Evolutionary conservation across 2,329 filamentous ascomycete species (phyloP), one percentile per base, ranked within the genome.

Genomic region (Chalaropsis ovoidea): DNA sequence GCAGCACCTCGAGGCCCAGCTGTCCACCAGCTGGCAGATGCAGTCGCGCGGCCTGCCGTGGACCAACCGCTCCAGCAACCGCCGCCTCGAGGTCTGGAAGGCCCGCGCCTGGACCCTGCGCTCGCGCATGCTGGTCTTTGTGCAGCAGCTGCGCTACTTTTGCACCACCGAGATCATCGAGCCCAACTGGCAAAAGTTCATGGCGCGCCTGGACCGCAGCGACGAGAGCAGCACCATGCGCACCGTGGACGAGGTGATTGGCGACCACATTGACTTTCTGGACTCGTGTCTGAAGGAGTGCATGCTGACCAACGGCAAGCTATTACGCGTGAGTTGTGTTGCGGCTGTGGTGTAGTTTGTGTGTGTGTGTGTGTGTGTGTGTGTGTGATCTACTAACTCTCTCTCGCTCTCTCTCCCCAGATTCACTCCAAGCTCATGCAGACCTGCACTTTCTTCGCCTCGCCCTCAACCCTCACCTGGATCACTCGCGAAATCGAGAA

Each of bases 231-330:
- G 47, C 31, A 56, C 62, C 24, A 79, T 78, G 49, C 77, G 91
- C 45, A 99, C 94, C 0, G 94, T 99, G 0, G 94, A 99, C 72
- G 91, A 97, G 77, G 77, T 99, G 72, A 99, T 99, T 94, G 90
- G 97, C 77, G 92, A 97, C 72, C 94, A 99, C 76, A 92, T 99
- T 68, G 94, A 97, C 76, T 99, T 99, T 74, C 78, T 99, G 61
- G 94, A 96, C 71, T 97, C 94, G 3, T 99, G 94, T 74, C 80
- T 99, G 71, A 99, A 97, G 77, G 94, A 97, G 77, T 97, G 94
- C 78, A 97, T 97, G 91, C 81, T 99, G 69, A 99, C 94, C 22
- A 96, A 99, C 75, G 90, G 90, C 73, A 96, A 96, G 77, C 81
- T 99, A 6, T 78, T 99, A 5, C 87, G 90, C 76, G 93, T 96